A percentile compares a stretch with the other conserved stretches of the same genome.
Evolutionary conservation across 2,329 filamentous ascomycete species (phyloP).

Genomic region (Trichoderma cornu-damae): DNA sequence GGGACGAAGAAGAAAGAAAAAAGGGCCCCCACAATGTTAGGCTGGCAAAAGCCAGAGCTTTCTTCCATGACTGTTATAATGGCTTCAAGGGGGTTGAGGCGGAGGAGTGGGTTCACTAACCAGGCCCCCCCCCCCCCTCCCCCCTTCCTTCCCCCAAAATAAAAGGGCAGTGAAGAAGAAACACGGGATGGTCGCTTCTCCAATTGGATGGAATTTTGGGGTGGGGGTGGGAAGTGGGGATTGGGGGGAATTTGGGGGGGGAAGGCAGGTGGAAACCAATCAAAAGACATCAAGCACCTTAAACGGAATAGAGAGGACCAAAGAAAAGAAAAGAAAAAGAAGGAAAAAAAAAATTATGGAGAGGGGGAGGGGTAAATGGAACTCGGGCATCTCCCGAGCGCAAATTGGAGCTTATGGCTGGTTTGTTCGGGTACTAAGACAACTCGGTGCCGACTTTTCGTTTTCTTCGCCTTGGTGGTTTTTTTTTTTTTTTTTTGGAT

Average conservation of each 20-base stretch:
- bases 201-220: constrained; percentile 1
- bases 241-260: not conserved
- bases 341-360: not conserved
- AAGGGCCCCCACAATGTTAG: too few relatives aligned
- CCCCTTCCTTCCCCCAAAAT: too few relatives aligned
- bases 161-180: not conserved
- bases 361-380: not conserved
- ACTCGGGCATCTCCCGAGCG: constrained; percentile 18
- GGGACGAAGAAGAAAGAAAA: not conserved
- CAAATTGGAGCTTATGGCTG: constrained; percentile 16
- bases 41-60: not conserved
- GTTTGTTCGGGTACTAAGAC: constrained; percentile 1
- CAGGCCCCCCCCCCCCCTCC: too few relatives aligned
- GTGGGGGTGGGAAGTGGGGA: not conserved
- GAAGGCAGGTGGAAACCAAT: not conserved
- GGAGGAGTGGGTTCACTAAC: not conserved
- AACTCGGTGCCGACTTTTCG: too few relatives aligned
- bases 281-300: not conserved
- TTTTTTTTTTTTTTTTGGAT: too few relatives aligned
- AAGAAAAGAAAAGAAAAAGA: not conserved
- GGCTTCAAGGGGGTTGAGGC: not conserved
- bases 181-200: constrained; percentile 3
- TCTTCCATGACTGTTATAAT: not conserved
- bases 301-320: not conserved
- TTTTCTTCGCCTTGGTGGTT: too few relatives aligned